phyloP scores from a whole-genome alignment of 352 stramenopile species.

The Phytophthora pluvialis region DNA sequence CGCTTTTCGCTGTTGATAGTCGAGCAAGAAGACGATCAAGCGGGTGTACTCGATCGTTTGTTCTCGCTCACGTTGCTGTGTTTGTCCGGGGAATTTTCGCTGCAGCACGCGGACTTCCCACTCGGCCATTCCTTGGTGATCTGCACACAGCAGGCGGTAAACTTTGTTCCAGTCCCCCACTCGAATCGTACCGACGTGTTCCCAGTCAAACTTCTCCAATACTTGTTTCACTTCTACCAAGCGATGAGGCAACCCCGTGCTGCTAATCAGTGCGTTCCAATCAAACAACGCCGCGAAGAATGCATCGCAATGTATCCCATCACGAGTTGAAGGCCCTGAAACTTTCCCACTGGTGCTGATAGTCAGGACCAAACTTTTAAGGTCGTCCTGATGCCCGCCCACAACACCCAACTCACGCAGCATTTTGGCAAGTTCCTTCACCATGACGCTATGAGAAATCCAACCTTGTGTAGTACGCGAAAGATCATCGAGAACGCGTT shows the following conservation, averaged over 20 bases:
- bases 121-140: conserved; percentile 21
- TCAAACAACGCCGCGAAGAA: conserved; percentile 62
- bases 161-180: conserved; percentile 56
- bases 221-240: conserved; percentile 53
- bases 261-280: conserved; percentile 37
- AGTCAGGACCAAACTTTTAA: conserved; percentile 10
- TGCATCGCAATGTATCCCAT: conserved; percentile 34
- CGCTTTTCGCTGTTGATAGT: conserved; percentile 39
- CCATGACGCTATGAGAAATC: conserved; percentile 15
- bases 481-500: conserved; percentile 15
- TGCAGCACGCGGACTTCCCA: conserved; percentile 57
- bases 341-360: not conserved
- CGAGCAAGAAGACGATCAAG: conserved; percentile 57
- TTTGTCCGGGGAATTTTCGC: conserved; percentile 42
- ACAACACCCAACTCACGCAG: conserved; percentile 17
- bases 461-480: conserved; percentile 12
- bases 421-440: conserved; percentile 34
- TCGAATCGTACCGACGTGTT: conserved; percentile 42
- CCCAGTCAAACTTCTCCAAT: conserved; percentile 58
- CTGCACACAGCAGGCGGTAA: conserved; percentile 38
- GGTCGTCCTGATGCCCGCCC: conserved; percentile 6
- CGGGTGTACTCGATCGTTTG: conserved; percentile 52
- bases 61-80: not conserved
- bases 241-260: conserved; percentile 41
- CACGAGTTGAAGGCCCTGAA: not conserved